Percentiles rank a stretch among this genome's conserved stretches.
phyloP scores from a whole-genome alignment of 306 rosid species.

The Gillenia trifoliata region DNA sequence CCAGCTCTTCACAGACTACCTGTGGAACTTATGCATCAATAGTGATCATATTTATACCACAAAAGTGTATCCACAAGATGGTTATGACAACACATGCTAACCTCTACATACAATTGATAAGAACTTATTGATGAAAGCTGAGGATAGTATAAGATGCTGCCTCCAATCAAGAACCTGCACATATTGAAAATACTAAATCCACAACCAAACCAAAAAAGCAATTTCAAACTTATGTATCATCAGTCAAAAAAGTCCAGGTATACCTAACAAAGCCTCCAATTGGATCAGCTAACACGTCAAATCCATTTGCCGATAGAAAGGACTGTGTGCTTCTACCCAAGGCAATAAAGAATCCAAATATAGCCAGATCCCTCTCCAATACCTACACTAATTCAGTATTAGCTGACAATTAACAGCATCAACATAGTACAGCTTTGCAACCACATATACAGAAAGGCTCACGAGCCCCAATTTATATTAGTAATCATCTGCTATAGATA shows the following conservation, averaged over 20 bases:
- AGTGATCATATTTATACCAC: constrained; percentile 22
- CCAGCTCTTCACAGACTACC: constrained; percentile 99
- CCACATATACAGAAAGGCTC: not conserved
- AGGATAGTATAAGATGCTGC: constrained; percentile 89
- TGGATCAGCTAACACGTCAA: constrained; percentile 57
- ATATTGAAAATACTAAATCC: constrained; percentile 23
- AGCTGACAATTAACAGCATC: constrained; percentile 26
- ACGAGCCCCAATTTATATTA: not conserved
- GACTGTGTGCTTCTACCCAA: constrained; percentile 81
- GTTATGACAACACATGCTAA: constrained; percentile 36
- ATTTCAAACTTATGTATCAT: constrained; percentile 12
- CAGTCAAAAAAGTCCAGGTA: constrained; percentile 10
- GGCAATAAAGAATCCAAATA: constrained; percentile 97
- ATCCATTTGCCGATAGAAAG: constrained; percentile 75
- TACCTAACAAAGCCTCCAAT: constrained; percentile 85
- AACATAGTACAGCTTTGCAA: constrained; percentile 5
- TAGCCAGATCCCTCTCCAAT: constrained; percentile 92
- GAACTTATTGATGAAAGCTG: constrained; percentile 97
- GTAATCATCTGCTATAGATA: not conserved
- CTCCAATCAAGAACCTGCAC: constrained; percentile 88
- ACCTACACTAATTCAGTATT: constrained; percentile 52
- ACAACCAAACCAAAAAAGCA: constrained; percentile 24
- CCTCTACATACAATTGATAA: constrained; percentile 94
- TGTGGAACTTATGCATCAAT: constrained; percentile 31
- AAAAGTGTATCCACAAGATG: constrained; percentile 13